Evolutionary conservation across 371 early-diverging fungal genomes (phyloP).

Genomic region (Syncephalastrum contaminatum): DNA sequence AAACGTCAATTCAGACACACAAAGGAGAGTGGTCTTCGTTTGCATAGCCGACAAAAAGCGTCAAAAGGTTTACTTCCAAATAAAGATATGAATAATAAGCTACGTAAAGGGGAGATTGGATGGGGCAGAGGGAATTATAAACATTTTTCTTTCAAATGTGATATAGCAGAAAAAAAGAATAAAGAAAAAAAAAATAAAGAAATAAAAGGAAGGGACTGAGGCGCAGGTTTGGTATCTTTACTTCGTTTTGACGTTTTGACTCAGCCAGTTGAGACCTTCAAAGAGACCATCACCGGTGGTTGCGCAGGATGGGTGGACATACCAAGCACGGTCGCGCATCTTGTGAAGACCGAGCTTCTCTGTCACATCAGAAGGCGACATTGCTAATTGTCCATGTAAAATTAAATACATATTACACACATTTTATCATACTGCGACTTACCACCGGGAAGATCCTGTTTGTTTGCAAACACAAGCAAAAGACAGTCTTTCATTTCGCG

Average conservation of each 20-base stretch:
- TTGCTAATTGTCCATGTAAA: constrained; percentile 36
- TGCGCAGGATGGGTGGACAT: constrained; percentile 85
- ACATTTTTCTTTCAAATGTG: constrained; percentile 1
- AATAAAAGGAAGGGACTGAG: constrained; percentile 2
- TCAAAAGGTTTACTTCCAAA: not conserved
- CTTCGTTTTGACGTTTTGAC: constrained; percentile 79
- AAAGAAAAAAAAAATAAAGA: not conserved
- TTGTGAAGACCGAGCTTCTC: constrained; percentile 75
- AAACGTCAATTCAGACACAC: no score
- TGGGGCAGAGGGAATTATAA: not conserved
- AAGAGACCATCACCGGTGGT: constrained; percentile 86
- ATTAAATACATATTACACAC: not conserved
- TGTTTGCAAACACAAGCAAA: constrained; percentile 84
- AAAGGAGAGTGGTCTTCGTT: not conserved
- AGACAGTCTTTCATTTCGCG: constrained; percentile 84
- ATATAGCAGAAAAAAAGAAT: not conserved
- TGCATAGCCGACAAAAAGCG: not conserved
- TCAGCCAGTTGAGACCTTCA: constrained; percentile 89
- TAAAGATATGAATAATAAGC: not conserved
- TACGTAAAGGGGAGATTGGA: not conserved
- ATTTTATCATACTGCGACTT: constrained; percentile 12
- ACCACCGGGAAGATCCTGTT: constrained; percentile 83
- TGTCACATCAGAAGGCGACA: constrained; percentile 81
- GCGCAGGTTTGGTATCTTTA: constrained; percentile 15
- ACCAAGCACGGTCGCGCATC: constrained; percentile 81